These are phyloP conservation scores for Penicillium maclennaniae DNA, from an alignment of 495 filamentous ascomycete genomes.

Conservation along the genomic window DNA sequence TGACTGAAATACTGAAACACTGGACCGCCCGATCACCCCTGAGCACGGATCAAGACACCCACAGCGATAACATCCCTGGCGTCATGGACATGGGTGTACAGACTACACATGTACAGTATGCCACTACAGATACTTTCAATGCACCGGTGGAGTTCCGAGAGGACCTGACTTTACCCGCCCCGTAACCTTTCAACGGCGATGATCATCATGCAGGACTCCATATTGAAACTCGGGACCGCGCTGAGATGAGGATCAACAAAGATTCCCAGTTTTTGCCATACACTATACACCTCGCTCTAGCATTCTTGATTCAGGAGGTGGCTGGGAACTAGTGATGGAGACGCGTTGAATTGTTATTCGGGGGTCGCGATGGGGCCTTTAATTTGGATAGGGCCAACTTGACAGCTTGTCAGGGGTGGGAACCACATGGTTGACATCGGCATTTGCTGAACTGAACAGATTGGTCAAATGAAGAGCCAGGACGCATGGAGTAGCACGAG, in stretches of 20 bases:
- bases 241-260: background rate
- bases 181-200: conserved; percentile 11
- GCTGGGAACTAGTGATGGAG: background rate
- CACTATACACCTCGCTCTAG: background rate
- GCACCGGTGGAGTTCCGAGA: background rate
- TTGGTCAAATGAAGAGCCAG: background rate
- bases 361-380: conserved; percentile 1
- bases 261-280: background rate
- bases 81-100: no score
- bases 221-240: background rate
- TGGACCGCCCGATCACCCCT: background rate
- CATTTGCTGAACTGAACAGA: background rate
- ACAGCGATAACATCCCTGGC: background rate
- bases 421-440: background rate
- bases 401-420: conserved; percentile 12
- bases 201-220: conserved; percentile 8
- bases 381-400: conserved; percentile 13
- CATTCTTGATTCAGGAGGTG: background rate
- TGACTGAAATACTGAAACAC: conserved; percentile 4
- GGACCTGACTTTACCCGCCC: conserved; percentile 1
- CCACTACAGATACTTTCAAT: background rate
- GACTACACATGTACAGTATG: background rate
- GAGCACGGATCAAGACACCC: conserved; percentile 2
- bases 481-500: background rate
- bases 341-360: background rate